Percentiles rank a stretch among this genome's conserved stretches.
Conservation (phyloP, 2,329 filamentous ascomycete species). For the Metarhizium guizhouense region DNA sequence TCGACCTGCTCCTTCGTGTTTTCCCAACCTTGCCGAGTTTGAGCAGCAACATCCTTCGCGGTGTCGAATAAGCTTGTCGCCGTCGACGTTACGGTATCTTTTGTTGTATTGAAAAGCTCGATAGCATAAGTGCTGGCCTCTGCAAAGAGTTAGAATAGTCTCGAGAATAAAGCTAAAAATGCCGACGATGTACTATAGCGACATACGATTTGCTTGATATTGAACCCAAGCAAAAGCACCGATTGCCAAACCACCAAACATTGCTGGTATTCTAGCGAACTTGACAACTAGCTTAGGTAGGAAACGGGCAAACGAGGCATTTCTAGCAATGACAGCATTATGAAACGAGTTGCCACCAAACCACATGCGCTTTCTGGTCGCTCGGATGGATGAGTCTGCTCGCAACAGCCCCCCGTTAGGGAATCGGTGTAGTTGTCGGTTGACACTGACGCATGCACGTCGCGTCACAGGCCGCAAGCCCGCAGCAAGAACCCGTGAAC, state of each 20-base stretch:
- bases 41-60: conserved; percentile 65
- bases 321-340: conserved; percentile 59
- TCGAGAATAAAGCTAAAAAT: not conserved
- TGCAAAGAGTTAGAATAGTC: conserved; percentile 19
- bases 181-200: not conserved
- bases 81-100: conserved; percentile 59
- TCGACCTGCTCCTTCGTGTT: conserved; percentile 72
- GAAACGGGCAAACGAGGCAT: conserved; percentile 55
- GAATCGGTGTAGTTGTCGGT: conserved; percentile 57
- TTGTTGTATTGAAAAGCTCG: conserved; percentile 66
- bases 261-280: conserved; percentile 76
- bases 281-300: conserved; percentile 88
- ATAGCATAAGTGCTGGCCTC: conserved; percentile 40
- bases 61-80: conserved; percentile 63
- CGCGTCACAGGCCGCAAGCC: conserved; percentile 60
- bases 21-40: conserved; percentile 73
- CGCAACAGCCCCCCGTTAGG: conserved; percentile 61
- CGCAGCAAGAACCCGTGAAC: conserved; percentile 48
- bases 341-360: conserved; percentile 78
- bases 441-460: conserved; percentile 44
- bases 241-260: conserved; percentile 83
- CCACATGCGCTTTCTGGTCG: conserved; percentile 59
- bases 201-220: conserved; percentile 84
- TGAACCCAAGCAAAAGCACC: conserved; percentile 87
- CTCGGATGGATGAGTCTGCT: conserved; percentile 53